A percentile compares a stretch with the other conserved stretches of the same genome.
Conservation (phyloP, 345 rosid genomes). For the Clarkia xantiana region DNA sequence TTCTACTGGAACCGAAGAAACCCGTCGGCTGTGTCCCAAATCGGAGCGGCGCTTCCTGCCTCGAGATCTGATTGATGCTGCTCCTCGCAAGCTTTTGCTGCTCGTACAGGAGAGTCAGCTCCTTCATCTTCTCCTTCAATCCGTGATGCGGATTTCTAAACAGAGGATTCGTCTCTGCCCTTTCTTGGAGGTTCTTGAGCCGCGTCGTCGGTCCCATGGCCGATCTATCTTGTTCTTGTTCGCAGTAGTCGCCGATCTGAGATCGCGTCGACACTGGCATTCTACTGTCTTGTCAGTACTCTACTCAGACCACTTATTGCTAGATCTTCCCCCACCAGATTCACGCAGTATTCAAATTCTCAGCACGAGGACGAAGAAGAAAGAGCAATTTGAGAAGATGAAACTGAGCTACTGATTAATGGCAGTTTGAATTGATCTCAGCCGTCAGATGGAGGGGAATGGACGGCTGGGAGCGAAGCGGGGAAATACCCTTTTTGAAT, state of each 20-base stretch:
- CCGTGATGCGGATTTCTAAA: slow-evolving; percentile 82
- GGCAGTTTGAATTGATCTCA: slow-evolving; percentile 13
- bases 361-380: slow-evolving; percentile 4
- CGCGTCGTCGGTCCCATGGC: slow-evolving; percentile 10
- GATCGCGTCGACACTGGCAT: slow-evolving; percentile 90
- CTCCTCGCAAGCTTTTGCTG: slow-evolving; percentile 74
- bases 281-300: slow-evolving; percentile 22
- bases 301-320: slow-evolving; percentile 19
- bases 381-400: background rate
- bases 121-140: slow-evolving; percentile 80
- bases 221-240: slow-evolving; percentile 11
- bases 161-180: slow-evolving; percentile 14
- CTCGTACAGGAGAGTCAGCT: slow-evolving; percentile 74
- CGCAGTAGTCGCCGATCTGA: slow-evolving; percentile 11
- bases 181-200: slow-evolving; percentile 20
- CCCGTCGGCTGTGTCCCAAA: slow-evolving; percentile 38
- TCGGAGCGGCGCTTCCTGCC: slow-evolving; percentile 27
- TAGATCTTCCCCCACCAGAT: slow-evolving; percentile 12
- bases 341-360: slow-evolving; percentile 8
- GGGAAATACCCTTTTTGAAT: slow-evolving; percentile 17
- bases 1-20: slow-evolving; percentile 31
- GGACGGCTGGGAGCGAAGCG: slow-evolving; percentile 24
- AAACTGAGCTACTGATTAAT: slow-evolving; percentile 3
- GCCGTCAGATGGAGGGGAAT: slow-evolving; percentile 18
- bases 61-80: slow-evolving; percentile 15